Evolutionary conservation across 2,329 filamentous ascomycete species (phyloP), one percentile per base, ranked within the genome.

Genomic region (Colletotrichum sp.): DNA sequence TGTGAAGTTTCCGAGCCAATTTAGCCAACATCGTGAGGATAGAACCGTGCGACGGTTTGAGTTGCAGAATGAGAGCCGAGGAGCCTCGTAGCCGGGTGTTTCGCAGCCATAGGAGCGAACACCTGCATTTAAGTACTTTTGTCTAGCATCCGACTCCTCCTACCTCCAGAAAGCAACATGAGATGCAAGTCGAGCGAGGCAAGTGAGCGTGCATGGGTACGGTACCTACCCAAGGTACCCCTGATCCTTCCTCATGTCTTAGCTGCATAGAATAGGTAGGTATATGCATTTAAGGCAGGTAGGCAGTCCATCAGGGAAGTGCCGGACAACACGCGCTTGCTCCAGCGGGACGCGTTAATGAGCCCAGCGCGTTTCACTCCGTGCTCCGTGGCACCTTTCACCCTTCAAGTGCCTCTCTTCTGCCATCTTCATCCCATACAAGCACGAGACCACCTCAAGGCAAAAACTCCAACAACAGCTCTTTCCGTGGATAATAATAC

Each of bases 291-390:
- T 52, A 52, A 52, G 12, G 12, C 44, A 8, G n/a, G n/a, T 52
- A 52, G 44, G 44, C n/a, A 52, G 44, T 52, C 44, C n/a, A 52
- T 52, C n/a, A 52, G 44, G 44, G n/a, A 52, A 52, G 44, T 24
- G 44, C 44, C n/a, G 21, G 36, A 36, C 59, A 36, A 65, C 34
- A 75, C 72, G 71, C 71, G 75, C 60, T 76, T 49, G 67, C 66
- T 70, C 55, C 24, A 28, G 65, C 34, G 49, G 60, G 72, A 77
- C 75, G 75, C 75, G 75, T 64, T 72, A 68, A 76, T 72, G 67
- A 73, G 73, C 70, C 72, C 70, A 72, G 68, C 73, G 70, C 70
- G 73, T 76, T 76, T 76, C 70, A 65, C 59, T 76, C 70, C 70
- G 57, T 64, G 28, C n/a, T 52, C n/a, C 44, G 44, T 52, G 64